Evolutionary conservation across 2,329 filamentous ascomycete species (phyloP).

Genomic region (Colletotrichum lindemuthianum): DNA sequence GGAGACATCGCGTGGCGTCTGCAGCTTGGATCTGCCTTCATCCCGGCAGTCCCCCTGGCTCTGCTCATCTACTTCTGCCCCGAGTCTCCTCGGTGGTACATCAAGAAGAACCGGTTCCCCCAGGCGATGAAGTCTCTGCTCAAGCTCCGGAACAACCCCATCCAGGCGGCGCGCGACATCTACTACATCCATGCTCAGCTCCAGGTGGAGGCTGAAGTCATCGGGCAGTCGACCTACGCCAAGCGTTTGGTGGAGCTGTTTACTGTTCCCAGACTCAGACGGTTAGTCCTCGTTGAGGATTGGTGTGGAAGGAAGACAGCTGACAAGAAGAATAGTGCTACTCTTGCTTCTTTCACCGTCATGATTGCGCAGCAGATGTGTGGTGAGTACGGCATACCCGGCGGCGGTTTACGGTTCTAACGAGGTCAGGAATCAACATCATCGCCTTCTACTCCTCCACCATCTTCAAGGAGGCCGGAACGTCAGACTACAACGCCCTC

Average conservation of each 20-base stretch:
- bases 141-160: constrained; percentile 64
- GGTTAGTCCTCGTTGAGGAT: not conserved
- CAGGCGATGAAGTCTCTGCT: constrained; percentile 67
- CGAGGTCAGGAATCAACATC: constrained; percentile 50
- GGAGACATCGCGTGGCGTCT: constrained; percentile 65
- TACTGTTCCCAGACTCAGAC: constrained; percentile 65
- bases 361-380: constrained; percentile 75
- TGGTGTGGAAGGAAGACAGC: not conserved
- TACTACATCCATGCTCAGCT: constrained; percentile 64
- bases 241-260: constrained; percentile 66
- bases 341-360: constrained; percentile 72
- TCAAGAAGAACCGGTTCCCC: constrained; percentile 67
- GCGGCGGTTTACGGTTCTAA: too few species aligned
- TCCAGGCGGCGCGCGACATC: constrained; percentile 71
- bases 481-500: constrained; percentile 47
- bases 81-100: constrained; percentile 73
- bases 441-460: constrained; percentile 60
- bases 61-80: constrained; percentile 69
- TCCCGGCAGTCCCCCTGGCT: constrained; percentile 64
- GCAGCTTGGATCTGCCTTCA: constrained; percentile 71
- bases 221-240: constrained; percentile 49
- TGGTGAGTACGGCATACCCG: constrained; percentile 46
- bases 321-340: constrained; percentile 56
- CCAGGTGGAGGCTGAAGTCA: constrained; percentile 43
- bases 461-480: constrained; percentile 57